Conservation (phyloP, 805 yeast species). For the Henningerozyma blattae region DNA sequence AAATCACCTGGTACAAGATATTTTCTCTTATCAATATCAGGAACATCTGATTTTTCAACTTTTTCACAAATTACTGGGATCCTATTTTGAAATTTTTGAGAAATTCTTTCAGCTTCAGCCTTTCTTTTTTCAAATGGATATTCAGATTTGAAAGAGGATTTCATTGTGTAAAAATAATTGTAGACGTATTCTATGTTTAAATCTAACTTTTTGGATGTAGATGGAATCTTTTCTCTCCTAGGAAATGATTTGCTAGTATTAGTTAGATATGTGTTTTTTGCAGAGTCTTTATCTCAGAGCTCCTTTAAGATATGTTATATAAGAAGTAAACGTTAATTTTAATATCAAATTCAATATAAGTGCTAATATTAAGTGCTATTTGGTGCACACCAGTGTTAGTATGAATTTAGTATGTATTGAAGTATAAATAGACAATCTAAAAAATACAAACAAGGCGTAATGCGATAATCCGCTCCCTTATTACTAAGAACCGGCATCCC, state of each 20-base stretch:
- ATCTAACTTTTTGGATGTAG: background rate
- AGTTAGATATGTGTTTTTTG: background rate
- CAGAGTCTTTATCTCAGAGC: background rate
- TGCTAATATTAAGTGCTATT: too few relatives aligned
- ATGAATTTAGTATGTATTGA: too few relatives aligned
- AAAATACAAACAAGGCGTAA: too few relatives aligned
- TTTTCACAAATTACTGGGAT: conserved; percentile 95
- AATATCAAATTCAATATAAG: too few relatives aligned
- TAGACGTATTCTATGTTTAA: too few relatives aligned
- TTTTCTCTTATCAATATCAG: conserved; percentile 93
- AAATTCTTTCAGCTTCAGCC: conserved; percentile 87
- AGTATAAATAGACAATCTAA: too few relatives aligned
- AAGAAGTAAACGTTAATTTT: too few relatives aligned
- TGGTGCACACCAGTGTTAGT: too few relatives aligned
- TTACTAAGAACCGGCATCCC: too few relatives aligned
- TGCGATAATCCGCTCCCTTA: too few relatives aligned
- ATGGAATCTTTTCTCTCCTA: background rate
- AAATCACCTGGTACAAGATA: conserved; percentile 92
- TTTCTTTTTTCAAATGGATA: conserved; percentile 92
- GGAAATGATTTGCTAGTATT: background rate
- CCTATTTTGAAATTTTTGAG: conserved; percentile 79
- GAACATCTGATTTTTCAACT: conserved; percentile 92
- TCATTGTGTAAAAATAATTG: too few relatives aligned
- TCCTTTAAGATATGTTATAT: too few relatives aligned
- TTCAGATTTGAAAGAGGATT: conserved; percentile 36